These are phyloP conservation scores for Anthracocystis walkeri DNA, from an alignment of 1,284 basidiomycete species.

Conservation along the genomic window DNA sequence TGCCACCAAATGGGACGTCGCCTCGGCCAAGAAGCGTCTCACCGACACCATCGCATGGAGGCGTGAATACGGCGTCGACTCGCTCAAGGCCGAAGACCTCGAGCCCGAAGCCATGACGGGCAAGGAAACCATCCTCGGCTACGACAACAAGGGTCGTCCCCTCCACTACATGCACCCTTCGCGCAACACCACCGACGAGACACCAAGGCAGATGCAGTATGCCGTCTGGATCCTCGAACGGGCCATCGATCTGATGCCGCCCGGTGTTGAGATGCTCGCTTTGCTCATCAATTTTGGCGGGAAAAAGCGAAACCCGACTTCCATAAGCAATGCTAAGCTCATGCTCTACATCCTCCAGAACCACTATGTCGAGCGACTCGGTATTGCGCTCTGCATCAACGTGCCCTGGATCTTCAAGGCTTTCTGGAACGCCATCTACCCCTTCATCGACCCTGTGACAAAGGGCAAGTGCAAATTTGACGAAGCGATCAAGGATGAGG, in stretches of 20 bases:
- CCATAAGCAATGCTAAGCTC: conserved; percentile 62
- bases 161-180: conserved; percentile 71
- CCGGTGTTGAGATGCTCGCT: conserved; percentile 68
- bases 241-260: conserved; percentile 69
- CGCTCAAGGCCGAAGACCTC: conserved; percentile 62
- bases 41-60: conserved; percentile 70
- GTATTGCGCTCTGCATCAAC: conserved; percentile 70
- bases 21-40: conserved; percentile 65
- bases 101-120: conserved; percentile 69
- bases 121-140: conserved; percentile 70
- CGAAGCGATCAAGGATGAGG: conserved; percentile 62
- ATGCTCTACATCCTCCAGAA: conserved; percentile 69
- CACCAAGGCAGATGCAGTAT: conserved; percentile 69
- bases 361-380: conserved; percentile 69
- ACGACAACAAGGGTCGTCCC: conserved; percentile 69
- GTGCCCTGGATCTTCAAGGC: conserved; percentile 59
- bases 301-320: conserved; percentile 61
- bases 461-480: conserved; percentile 68
- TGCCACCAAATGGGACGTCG: conserved; percentile 70
- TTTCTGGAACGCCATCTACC: conserved; percentile 66
- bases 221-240: conserved; percentile 71
- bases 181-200: conserved; percentile 65
- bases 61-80: conserved; percentile 70
- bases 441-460: conserved; percentile 71
- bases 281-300: conserved; percentile 64